Base-by-base conservation (phyloP, 176 grass and related monocot genomes). In the Thalia dealbata region DNA sequence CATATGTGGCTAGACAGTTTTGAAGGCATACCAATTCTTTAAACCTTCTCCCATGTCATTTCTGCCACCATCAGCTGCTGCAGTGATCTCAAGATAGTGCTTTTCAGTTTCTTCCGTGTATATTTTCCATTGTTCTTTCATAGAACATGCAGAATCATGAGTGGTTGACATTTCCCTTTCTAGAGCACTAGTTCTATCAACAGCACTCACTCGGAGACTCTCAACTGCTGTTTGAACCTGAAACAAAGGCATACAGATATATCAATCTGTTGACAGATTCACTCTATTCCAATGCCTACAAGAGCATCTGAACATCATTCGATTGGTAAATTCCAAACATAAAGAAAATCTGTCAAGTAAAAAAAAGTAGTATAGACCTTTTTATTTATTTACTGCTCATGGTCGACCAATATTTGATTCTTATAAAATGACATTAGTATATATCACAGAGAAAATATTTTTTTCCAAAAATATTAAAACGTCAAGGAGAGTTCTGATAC, bases 81-180 rank as follows among this genome's bases (percentile, higher is more conserved):
- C 85, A 71, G 72, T 70, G 62, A 81, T 84, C 43, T 74, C 60
- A 16, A 72, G 67, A 51, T 91, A 96, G 75, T 83, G 55, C 22
- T 73, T 81, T 83, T 96, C 79, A 50, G 83, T 78, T 80, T 50
- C 72, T 67, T 81, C 46, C 83, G 84, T 70, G 78, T 81, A 83
- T 59, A 38, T 29, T 73, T 77, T 83, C 88, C 88, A 96, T 80
- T 96, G 81, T 78, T 89, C 81, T 80, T 75, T 88, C 71, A 88
- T 79, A 60, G 73, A 86, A 79, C 66, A 78, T 27, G 88, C 84
- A 64, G 85, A 82, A 67, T 89, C 58, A 69, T 69, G 81, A 72
- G 82, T 56, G 44, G 78, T 89, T 24, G 43, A 82, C 27, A 85
- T 88, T 86, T 96, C 76, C 41, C 64, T 84, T 78, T 86, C 75